phyloP scores from a whole-genome alignment of 208 protist genomes.

The Porcisia deanei region DNA sequence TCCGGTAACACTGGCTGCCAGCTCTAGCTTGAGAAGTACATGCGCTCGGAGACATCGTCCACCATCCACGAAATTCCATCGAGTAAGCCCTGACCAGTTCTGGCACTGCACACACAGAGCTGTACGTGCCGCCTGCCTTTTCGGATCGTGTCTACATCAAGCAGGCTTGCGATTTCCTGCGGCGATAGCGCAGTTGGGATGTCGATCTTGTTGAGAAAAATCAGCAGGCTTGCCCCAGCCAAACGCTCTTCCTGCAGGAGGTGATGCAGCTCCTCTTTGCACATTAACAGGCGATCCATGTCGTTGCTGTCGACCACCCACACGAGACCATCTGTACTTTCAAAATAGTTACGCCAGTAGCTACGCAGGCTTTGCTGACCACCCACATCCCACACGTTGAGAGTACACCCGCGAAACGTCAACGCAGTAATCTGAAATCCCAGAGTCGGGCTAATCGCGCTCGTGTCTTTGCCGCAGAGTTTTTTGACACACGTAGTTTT shows the following conservation, averaged over 20 bases:
- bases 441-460: constrained; percentile 97
- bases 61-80: constrained; percentile 99
- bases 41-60: constrained; percentile 94
- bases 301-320: constrained; percentile 98
- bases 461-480: constrained; percentile 98
- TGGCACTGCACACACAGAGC: constrained; percentile 95
- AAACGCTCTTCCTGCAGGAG: constrained; percentile 97
- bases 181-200: constrained; percentile 82
- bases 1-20: background rate
- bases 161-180: constrained; percentile 60
- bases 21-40: constrained; percentile 80
- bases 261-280: constrained; percentile 93
- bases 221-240: constrained; percentile 97
- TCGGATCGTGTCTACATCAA: constrained; percentile 85
- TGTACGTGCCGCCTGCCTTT: constrained; percentile 92
- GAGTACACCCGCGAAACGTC: constrained; percentile 94
- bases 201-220: constrained; percentile 99
- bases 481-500: constrained; percentile 99
- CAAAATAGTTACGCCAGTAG: constrained; percentile 99
- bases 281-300: constrained; percentile 87
- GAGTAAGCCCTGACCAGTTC: constrained; percentile 94
- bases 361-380: constrained; percentile 99
- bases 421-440: constrained; percentile 99
- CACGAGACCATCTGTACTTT: constrained; percentile 95
- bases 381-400: constrained; percentile 99